Percentiles rank a stretch among this genome's conserved stretches.
Evolutionary conservation across 31 red algal species (phyloP).

Genomic region (Pterothamnion heteromorphum): DNA sequence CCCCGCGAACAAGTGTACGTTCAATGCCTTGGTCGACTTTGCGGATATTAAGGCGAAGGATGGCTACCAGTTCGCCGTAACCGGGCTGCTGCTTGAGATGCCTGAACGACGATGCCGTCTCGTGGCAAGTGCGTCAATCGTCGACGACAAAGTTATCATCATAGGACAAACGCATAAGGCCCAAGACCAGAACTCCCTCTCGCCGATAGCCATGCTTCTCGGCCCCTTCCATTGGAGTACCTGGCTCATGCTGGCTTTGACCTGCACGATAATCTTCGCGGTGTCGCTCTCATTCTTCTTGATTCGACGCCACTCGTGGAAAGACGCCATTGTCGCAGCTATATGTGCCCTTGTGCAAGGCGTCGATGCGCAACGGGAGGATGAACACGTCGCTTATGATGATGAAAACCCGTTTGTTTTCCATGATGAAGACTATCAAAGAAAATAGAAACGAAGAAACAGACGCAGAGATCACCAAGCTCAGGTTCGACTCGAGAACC

Average conservation of each 20-base stretch:
- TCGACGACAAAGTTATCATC: slow-evolving; percentile 46
- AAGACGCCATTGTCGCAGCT: no score
- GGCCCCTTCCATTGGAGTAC: slow-evolving; percentile 40
- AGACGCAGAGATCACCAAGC: no score
- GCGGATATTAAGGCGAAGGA: neutral
- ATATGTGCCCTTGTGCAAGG: no score
- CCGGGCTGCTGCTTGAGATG: slow-evolving; percentile 52
- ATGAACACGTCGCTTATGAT: no score
- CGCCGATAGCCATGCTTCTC: slow-evolving; percentile 32
- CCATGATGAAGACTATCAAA: no score
- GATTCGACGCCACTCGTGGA: no score
- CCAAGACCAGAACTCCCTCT: neutral
- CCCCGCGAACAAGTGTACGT: slow-evolving; percentile 15
- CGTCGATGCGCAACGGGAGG: no score
- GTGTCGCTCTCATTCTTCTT: slow-evolving; percentile 39
- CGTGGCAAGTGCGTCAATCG: slow-evolving; percentile 38
- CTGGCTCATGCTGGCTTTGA: slow-evolving; percentile 47
- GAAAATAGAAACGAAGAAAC: no score
- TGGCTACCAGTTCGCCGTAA: slow-evolving; percentile 51
- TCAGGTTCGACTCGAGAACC: no score
- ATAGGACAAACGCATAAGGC: slow-evolving; percentile 12
- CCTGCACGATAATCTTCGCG: slow-evolving; percentile 22
- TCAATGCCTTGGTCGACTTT: slow-evolving; percentile 46
- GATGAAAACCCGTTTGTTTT: no score
- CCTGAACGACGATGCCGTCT: slow-evolving; percentile 40